Evolutionary conservation across 2,329 filamentous ascomycete species (phyloP), one percentile per base, ranked within the genome.

Genomic region (Annulohypoxylon truncatum): DNA sequence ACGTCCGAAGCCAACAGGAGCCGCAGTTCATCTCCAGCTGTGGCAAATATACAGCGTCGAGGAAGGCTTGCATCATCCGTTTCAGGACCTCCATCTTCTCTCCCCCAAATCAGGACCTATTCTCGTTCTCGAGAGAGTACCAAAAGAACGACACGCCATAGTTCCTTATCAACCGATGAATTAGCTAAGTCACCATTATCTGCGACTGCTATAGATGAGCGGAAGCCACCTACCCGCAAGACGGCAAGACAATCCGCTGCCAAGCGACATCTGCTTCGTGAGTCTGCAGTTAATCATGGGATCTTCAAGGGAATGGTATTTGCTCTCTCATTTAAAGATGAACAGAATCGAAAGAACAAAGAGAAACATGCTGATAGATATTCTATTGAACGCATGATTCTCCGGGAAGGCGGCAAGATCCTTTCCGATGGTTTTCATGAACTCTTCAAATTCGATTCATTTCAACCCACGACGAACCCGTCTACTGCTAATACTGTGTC

Each of bases 261-360:
- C 62, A 63, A 69, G 65, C 60, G 68, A 68, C 22, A 65, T 66
- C 33, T 54, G 15, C 66, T 54, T 42, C 40, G 58, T 26, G 62
- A 48, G 44, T 61, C 69, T n/a, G 53, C 51, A 26, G 48, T 42
- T 18, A 67, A 50, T 29, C 50, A 40, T 10, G 74, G 76, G 0
- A 66, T 96, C 0, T 97, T 98, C 73, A 80, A 85, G 0, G 89
- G 90, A 42, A 97, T 97, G 94, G 89, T 88, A 0, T 97, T 98
- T 78, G 94, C 94, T 0, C 86, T 97, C 9, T 95, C 93, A 0
- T 92, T 93, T 67, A 84, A 84, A 71, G 78, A 79, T 0, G 79
- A 79, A 26, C 80, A 81, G 40, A 81, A 83, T 1, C 83, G 86
- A 1, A 84, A 88, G 55, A 84, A 83, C 13, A 80, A 80, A 7